Base-by-base conservation (phyloP, 345 rosid species). In the Abelmoschus esculentus region DNA sequence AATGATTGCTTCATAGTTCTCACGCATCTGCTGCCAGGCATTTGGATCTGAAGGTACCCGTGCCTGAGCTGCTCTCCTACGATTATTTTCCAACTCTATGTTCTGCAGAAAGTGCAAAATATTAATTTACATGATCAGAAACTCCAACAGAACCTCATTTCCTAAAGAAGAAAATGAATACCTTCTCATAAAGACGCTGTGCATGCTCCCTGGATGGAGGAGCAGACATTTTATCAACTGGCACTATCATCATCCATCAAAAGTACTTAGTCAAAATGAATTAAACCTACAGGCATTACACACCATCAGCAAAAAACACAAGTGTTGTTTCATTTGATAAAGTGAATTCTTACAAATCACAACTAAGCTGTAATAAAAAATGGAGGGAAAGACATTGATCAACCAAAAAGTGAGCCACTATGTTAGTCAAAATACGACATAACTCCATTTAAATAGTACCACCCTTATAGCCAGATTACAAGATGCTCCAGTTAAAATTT, bases 1-100 rank as follows among this genome's bases (percentile, higher is more conserved):
- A 79, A 95, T 79, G 78, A 95, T 92, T 6, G 92, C 86, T 81
- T 95, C 99, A 77, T 86, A 91, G 78, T 91, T 95, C 90, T 91
- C 98, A 66, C 99, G 99, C 83, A 91, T 86, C 73, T 89, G 99
- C 68, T 87, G 98, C 97, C 97, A 90, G 50, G 89, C 75, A 86
- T 82, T 89, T 7, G 93, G 97, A 72, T 91, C 98, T 19, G 86
- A 83, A 15, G 91, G 98, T 75, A 82, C 53, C 28, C 98, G 84
- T 71, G 92, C 90, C 81, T 91, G 85, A 49, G 89, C 87, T 46
- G 97, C 84, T 81, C 75, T 85, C 70, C 87, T 78, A 34, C 92
- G 89, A 83, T 85, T 88, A 72, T 61, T 85, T 72, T 91, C 99
- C 76, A 95, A 74, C 84, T 85, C 97, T 81, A 77, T 68, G 73